Conservation (phyloP, 2,329 filamentous ascomycete genomes). For the Periconia sp. region DNA sequence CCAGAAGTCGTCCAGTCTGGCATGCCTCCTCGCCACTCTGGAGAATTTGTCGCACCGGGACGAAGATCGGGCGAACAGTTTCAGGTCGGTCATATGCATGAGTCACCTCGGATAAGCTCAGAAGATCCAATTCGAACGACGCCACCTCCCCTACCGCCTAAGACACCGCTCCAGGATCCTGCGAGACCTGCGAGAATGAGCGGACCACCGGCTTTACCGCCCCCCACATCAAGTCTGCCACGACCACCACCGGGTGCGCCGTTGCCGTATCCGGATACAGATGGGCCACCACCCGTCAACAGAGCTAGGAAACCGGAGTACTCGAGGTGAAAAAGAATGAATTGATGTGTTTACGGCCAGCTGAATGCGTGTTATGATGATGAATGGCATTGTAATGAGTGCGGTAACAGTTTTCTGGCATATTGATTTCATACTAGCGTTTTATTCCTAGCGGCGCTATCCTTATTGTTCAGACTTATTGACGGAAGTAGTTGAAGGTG, state of each 20-base stretch:
- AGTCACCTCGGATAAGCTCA: constrained; percentile 33
- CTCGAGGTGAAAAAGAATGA: not conserved
- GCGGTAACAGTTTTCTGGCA: not conserved
- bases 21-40: constrained; percentile 50
- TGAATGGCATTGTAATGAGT: not conserved
- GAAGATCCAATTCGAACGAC: constrained; percentile 25
- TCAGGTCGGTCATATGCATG: constrained; percentile 24
- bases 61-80: constrained; percentile 43
- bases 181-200: constrained; percentile 19
- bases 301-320: constrained; percentile 83
- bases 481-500: not conserved
- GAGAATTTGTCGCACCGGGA: constrained; percentile 68
- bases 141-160: constrained; percentile 49
- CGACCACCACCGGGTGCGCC: constrained; percentile 43
- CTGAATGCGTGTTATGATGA: no score
- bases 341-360: no score
- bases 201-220: constrained; percentile 34
- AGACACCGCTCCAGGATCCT: constrained; percentile 45
- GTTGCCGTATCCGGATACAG: constrained; percentile 80
- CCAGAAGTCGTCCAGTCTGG: constrained; percentile 54
- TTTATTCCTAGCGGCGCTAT: not conserved
- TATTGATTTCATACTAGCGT: not conserved
- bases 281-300: constrained; percentile 86
- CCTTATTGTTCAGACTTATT: not conserved
- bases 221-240: constrained; percentile 27